Conservation (phyloP, 2,329 filamentous ascomycete species). For the Phyllosticta citriasiana region DNA sequence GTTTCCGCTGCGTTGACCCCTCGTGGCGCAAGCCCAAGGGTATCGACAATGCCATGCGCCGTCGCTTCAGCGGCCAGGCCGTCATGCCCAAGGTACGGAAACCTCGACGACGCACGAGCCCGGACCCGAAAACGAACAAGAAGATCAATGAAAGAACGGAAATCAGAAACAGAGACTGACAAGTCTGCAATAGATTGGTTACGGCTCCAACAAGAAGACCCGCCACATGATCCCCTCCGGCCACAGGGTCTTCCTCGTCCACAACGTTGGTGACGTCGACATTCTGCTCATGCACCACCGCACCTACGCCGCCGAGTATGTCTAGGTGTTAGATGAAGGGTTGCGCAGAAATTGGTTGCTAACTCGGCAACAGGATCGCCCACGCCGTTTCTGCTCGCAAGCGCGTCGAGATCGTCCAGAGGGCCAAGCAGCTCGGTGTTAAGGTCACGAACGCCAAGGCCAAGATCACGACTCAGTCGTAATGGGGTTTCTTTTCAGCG, state of each 20-base stretch:
- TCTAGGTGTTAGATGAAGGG: conserved; percentile 18
- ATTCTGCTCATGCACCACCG: conserved; percentile 99
- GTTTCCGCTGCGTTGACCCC: conserved; percentile 82
- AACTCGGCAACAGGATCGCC: conserved; percentile 60
- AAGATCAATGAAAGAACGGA: background rate
- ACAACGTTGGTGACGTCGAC: conserved; percentile 92
- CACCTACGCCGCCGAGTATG: conserved; percentile 97
- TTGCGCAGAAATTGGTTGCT: conserved; percentile 5
- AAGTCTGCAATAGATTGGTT: conserved; percentile 65
- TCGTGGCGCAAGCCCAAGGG: conserved; percentile 99
- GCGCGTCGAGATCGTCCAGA: conserved; percentile 94
- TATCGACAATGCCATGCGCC: conserved; percentile 97
- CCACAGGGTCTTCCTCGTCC: conserved; percentile 99
- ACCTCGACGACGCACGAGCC: background rate
- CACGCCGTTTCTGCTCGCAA: conserved; percentile 98
- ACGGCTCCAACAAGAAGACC: conserved; percentile 99
- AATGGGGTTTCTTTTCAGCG: conserved; percentile 21
- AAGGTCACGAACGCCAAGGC: conserved; percentile 99
- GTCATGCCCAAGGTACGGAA: conserved; percentile 90
- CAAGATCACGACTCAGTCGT: conserved; percentile 90
- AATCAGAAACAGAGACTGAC: conserved; percentile 19
- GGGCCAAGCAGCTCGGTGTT: conserved; percentile 95
- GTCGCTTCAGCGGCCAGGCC: conserved; percentile 93
- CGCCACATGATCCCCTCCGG: conserved; percentile 97
- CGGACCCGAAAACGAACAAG: background rate